Conservation (phyloP, 495 filamentous ascomycete species). For the Podospora conica region DNA sequence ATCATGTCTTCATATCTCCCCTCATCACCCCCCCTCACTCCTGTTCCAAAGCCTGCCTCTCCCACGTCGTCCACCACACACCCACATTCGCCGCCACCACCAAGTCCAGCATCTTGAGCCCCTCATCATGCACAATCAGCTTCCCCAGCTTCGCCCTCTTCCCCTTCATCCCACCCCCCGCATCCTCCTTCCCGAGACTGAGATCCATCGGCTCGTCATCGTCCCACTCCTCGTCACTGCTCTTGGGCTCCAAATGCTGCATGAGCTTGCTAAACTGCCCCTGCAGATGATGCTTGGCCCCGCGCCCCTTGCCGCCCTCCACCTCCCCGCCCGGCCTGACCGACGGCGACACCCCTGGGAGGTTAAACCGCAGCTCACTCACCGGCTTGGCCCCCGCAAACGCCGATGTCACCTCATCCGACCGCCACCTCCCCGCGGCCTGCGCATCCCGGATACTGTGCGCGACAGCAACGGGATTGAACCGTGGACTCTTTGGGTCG, state of each 20-base stretch:
- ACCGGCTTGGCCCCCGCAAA: conserved; percentile 46
- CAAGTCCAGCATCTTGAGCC: conserved; percentile 91
- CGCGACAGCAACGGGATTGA: conserved; percentile 35
- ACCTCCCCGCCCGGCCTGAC: not conserved
- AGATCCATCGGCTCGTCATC: conserved; percentile 50
- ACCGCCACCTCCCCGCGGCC: conserved; percentile 25
- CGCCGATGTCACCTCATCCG: conserved; percentile 21
- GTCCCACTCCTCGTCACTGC: conserved; percentile 25
- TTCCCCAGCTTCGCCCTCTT: conserved; percentile 91
- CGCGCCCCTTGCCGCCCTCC: not conserved
- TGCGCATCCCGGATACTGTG: conserved; percentile 31
- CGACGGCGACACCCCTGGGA: conserved; percentile 38
- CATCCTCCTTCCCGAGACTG: conserved; percentile 65
- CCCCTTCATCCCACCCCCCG: conserved; percentile 75
- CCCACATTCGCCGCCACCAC: conserved; percentile 86
- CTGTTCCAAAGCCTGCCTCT: conserved; percentile 38
- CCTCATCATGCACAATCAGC: conserved; percentile 82
- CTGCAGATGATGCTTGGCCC: conserved; percentile 25
- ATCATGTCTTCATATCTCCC: not conserved
- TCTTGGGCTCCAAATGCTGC: conserved; percentile 13
- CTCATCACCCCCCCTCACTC: not conserved
- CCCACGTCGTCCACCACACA: conserved; percentile 90
- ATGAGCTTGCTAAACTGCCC: conserved; percentile 34
- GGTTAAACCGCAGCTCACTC: conserved; percentile 85
- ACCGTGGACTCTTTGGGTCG: conserved; percentile 29